phyloP scores from a whole-genome alignment of 768 basidiomycete species.

The Rhodocollybia butyracea region DNA sequence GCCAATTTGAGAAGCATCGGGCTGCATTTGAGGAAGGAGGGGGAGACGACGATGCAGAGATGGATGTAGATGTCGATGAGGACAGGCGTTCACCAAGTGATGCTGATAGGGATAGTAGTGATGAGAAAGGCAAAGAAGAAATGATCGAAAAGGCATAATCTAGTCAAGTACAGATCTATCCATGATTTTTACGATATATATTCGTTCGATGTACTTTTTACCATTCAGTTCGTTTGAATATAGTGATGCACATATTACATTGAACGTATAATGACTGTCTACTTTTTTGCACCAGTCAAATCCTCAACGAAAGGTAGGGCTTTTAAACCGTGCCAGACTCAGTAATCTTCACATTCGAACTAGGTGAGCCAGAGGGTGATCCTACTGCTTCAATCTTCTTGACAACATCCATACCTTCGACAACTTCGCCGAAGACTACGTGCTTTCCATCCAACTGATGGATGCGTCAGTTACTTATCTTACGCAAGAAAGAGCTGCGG shows the following conservation, averaged over 20 bases:
- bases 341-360: conserved; percentile 47
- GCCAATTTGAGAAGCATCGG: conserved; percentile 83
- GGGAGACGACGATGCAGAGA: conserved; percentile 36
- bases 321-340: conserved; percentile 47
- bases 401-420: conserved; percentile 59
- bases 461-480: conserved; percentile 18
- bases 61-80: neutral
- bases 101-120: neutral
- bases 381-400: conserved; percentile 41
- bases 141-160: too few relatives aligned
- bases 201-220: too few relatives aligned
- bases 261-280: neutral
- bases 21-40: conserved; percentile 79
- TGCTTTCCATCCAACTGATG: conserved; percentile 67
- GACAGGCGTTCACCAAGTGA: neutral
- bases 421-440: conserved; percentile 85
- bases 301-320: neutral
- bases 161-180: too few relatives aligned
- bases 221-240: too few relatives aligned
- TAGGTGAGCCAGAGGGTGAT: conserved; percentile 35
- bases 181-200: too few relatives aligned
- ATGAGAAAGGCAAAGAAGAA: too few relatives aligned
- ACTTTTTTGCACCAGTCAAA: neutral
- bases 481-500: conserved; percentile 65
- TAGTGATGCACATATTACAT: neutral